These are phyloP conservation scores for Termitomyces sp. DNA, from an alignment of 768 basidiomycete genomes.

Conservation along the genomic window DNA sequence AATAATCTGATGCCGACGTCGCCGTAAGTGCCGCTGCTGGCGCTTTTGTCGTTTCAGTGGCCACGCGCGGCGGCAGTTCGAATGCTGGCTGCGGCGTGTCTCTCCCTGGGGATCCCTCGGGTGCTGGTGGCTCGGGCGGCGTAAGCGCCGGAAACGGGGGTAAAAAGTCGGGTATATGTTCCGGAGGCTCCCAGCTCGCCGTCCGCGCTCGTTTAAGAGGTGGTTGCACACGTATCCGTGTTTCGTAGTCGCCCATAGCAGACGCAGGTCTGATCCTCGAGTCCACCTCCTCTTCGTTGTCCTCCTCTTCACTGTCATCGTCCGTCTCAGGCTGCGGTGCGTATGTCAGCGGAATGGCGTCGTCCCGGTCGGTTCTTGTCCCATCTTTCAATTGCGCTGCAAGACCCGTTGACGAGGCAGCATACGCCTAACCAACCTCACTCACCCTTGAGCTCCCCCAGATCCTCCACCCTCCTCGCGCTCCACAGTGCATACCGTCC, in stretches of 20 bases:
- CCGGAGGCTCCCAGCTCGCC: conserved; percentile 54
- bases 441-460: conserved; percentile 69
- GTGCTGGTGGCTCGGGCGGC: conserved; percentile 17
- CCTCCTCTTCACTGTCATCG: conserved; percentile 25
- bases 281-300: conserved; percentile 16
- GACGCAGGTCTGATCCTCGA: conserved; percentile 20
- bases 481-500: conserved; percentile 63
- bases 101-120: conserved; percentile 2
- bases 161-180: conserved; percentile 60
- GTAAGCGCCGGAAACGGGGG: conserved; percentile 57
- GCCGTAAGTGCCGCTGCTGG: conserved; percentile 38
- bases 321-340: conserved; percentile 28
- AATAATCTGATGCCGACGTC: conserved; percentile 59
- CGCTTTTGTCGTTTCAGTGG: conserved; percentile 35
- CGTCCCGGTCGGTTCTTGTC: conserved; percentile 48
- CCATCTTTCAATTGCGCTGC: conserved; percentile 59
- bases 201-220: conserved; percentile 52
- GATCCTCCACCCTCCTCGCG: conserved; percentile 61
- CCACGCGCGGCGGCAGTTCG: conserved; percentile 19
- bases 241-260: conserved; percentile 10
- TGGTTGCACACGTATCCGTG: conserved; percentile 25
- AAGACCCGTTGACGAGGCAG: conserved; percentile 21
- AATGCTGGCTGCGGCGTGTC: conserved; percentile 19
- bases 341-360: conserved; percentile 50
- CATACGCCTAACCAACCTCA: conserved; percentile 18